Percentiles rank a stretch among this genome's conserved stretches.
Evolutionary conservation across 2,329 filamentous ascomycete species (phyloP).

Genomic region (Pseudogymnoascus sp.): DNA sequence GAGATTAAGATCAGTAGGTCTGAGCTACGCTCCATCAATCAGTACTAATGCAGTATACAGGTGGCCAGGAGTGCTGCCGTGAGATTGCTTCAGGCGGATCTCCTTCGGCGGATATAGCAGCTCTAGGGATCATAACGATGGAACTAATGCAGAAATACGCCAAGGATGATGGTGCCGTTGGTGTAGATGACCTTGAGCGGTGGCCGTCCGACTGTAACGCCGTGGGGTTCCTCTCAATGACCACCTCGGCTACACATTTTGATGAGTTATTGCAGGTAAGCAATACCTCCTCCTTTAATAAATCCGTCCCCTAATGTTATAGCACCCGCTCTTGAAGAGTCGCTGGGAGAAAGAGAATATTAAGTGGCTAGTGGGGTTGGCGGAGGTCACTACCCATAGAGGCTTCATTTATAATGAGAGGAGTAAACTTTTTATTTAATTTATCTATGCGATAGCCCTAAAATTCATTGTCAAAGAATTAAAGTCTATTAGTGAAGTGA

Average conservation of each 20-base stretch:
- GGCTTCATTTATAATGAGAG: not conserved
- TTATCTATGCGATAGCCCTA: no score
- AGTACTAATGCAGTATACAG: not conserved
- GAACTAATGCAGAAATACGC: conserved; percentile 30
- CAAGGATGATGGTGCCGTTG: conserved; percentile 26
- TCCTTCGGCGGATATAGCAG: not conserved
- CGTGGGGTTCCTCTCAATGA: conserved; percentile 27
- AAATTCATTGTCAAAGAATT: no score
- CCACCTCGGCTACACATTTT: conserved; percentile 18
- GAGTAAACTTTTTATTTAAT: not conserved
- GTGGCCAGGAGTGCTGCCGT: not conserved
- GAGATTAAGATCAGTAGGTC: conserved; percentile 18
- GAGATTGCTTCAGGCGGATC: not conserved
- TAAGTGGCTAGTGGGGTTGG: not conserved
- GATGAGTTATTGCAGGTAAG: conserved; percentile 6
- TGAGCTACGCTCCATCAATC: not conserved
- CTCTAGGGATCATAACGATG: conserved; percentile 22
- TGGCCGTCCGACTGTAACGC: conserved; percentile 24
- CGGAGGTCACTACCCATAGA: not conserved
- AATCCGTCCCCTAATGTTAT: not conserved
- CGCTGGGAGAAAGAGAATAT: not conserved
- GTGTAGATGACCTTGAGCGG: conserved; percentile 25
- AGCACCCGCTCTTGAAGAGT: conserved; percentile 2
- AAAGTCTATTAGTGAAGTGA: no score
- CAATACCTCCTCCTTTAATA: not conserved